Evolutionary conservation across 2,329 filamentous ascomycete species (phyloP), one percentile per base, ranked within the genome.

Genomic region (Aspergillus felis): DNA sequence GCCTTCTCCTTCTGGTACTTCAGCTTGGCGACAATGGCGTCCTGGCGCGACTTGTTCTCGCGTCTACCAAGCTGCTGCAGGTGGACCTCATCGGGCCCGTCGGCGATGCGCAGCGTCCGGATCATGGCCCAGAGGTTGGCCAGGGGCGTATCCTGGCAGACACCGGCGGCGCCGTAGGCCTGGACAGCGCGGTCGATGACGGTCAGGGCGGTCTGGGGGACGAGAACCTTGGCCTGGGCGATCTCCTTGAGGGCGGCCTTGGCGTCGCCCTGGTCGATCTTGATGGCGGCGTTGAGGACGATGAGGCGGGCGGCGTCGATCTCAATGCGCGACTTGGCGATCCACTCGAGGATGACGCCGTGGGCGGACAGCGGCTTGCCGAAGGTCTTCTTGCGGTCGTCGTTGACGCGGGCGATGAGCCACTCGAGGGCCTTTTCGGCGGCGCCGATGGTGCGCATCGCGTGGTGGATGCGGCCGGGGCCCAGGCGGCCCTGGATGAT

Each of bases 401-500:
- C 93, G 78, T 97, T 97, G 78, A 96, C 88, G 61, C 94, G 89
- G 68, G 92, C 90, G 57, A 99, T 84, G 85, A 97, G 89, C 89
- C 90, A 96, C 71, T 97, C 93, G 25, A 99, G 84, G 0, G 92
- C 94, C 64, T 87, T 86, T 77, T 99, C 94, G 20, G 94, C 88
- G 53, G 91, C 89, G 54, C 94, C 94, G 71, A 99, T 94, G 59
- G 87, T 88, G 63, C 94, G 87, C 94, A 99, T 99, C 59, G 92
- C 91, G 79, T 99, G 94, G 79, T 99, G 94, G 72, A 99, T 97
- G 57, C 94, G 90, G 35, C 94, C 94, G 1, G 94, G 94, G 1
- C 94, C 94, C 25, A 99, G 87, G 66, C 94, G 91, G 57, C 94
- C 94, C 75, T 99, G 94, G 71, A 99, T 97, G 71, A 99, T 96